Evolutionary conservation across 345 rosid species (phyloP).

Genomic region (Hevea brasiliensis): DNA sequence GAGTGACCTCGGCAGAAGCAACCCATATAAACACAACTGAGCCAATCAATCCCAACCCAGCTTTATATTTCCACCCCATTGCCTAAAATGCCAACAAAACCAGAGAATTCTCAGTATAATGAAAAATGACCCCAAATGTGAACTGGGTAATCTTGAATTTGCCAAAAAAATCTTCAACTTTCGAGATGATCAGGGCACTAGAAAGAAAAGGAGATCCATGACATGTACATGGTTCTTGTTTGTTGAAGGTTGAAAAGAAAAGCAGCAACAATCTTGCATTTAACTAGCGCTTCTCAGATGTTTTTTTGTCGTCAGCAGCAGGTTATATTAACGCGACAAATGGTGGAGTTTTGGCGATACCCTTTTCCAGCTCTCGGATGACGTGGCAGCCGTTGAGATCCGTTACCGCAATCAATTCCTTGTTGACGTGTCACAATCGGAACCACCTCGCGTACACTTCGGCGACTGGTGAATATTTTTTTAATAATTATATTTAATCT

Average conservation of each 20-base stretch:
- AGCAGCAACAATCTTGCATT: background rate
- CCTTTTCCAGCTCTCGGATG: background rate
- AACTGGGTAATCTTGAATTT: background rate
- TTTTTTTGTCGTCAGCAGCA: too few relatives aligned
- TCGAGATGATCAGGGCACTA: background rate
- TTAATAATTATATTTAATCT: too few relatives aligned
- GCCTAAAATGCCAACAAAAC: background rate
- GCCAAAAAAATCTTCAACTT: constrained; percentile 5
- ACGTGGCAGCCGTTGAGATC: background rate
- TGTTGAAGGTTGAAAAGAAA: background rate
- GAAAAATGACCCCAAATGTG: background rate
- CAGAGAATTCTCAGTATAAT: background rate
- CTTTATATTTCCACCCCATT: constrained; percentile 57
- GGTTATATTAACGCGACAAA: background rate
- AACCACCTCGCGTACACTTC: too few relatives aligned
- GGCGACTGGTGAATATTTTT: too few relatives aligned
- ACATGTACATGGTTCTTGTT: background rate
- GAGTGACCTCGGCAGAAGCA: constrained; percentile 86
- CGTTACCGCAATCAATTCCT: background rate
- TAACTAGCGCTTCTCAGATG: background rate
- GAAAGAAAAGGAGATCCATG: background rate
- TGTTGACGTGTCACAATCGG: background rate
- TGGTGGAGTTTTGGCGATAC: background rate
- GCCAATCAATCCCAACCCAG: constrained; percentile 58
- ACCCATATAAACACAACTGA: constrained; percentile 65